Evolutionary conservation across 2,329 filamentous ascomycete species (phyloP), one percentile per base, ranked within the genome.

Genomic region (Cordyceps cicadae): DNA sequence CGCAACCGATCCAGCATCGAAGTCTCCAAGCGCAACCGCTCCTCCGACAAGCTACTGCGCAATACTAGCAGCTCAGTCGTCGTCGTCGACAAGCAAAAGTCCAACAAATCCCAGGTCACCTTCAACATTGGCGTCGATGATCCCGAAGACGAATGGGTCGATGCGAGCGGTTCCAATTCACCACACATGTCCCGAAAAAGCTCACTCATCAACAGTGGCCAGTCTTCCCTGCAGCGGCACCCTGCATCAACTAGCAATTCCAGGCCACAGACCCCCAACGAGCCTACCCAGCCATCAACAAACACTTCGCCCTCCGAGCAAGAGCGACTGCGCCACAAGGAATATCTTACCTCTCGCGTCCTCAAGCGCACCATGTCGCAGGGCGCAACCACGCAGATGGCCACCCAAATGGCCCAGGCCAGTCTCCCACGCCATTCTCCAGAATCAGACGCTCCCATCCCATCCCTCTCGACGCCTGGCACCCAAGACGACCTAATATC

Each of bases 321-420:
- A 61, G 72, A 78, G 62, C 76, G 74, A 34, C 68, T 72, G 15
- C 76, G 79, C 41, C 85, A 87, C 67, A 86, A 84, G 63, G 83
- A 86, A 66, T 83, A 87, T 63, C 81, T 89, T 56, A 89, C 87
- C 7, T 86, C 86, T 34, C 80, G 86, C 62, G 73, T 90, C 43
- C 77, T 91, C 2, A 82, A 87, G 68, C 81, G 87, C 65, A 84
- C 79, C 11, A 80, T 84, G 0, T 85, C 85, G 7, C 79, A 84
- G 63, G 79, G 82, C 63, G 81, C 82, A 3, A 82, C 86, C 41
- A 86, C 85, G 45, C 80, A 86, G 69, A 87, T 88, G 80, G 87
- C 85, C 8, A 75, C 80, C 62, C 81, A 87, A 63, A 75, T 71
- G 69, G 79, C 66, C 60, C 74, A 71, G 60, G 75, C 76, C 11